Evolutionary conservation across 2,329 filamentous ascomycete genomes (phyloP).

Genomic region (Chrysoporthe deuterocubensis): DNA sequence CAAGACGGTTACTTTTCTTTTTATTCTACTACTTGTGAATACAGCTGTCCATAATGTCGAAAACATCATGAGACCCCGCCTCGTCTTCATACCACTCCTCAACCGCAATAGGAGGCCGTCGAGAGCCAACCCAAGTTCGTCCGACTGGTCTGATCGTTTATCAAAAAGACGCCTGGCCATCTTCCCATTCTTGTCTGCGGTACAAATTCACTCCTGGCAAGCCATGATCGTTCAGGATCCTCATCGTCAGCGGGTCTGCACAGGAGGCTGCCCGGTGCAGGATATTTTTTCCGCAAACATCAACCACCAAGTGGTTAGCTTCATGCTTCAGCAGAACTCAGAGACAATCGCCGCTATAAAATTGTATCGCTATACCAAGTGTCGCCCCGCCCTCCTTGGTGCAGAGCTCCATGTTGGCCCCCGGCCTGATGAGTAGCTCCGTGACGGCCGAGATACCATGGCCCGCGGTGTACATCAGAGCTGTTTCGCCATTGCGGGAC

Average conservation of each 20-base stretch:
- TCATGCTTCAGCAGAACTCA: neutral
- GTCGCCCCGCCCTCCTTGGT: neutral
- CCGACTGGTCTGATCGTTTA: neutral
- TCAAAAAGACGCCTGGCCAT: neutral
- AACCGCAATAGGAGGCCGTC: neutral
- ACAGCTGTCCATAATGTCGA: neutral
- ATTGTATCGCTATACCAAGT: neutral
- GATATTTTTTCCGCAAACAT: neutral
- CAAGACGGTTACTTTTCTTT: neutral
- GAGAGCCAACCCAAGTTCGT: neutral
- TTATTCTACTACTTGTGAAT: neutral
- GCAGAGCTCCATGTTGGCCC: neutral
- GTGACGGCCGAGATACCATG: neutral
- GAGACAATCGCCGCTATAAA: neutral
- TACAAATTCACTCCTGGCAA: neutral
- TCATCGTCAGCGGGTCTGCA: neutral
- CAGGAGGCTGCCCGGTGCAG: neutral
- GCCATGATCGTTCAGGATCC: neutral
- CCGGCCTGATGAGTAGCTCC: neutral
- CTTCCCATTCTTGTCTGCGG: neutral
- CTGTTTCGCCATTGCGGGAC: neutral
- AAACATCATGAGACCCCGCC: neutral
- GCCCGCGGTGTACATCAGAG: neutral
- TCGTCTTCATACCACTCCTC: neutral
- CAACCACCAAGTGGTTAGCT: neutral